Base-by-base conservation (phyloP, 2,329 filamentous ascomycete genomes). In the Eutypa lata region DNA sequence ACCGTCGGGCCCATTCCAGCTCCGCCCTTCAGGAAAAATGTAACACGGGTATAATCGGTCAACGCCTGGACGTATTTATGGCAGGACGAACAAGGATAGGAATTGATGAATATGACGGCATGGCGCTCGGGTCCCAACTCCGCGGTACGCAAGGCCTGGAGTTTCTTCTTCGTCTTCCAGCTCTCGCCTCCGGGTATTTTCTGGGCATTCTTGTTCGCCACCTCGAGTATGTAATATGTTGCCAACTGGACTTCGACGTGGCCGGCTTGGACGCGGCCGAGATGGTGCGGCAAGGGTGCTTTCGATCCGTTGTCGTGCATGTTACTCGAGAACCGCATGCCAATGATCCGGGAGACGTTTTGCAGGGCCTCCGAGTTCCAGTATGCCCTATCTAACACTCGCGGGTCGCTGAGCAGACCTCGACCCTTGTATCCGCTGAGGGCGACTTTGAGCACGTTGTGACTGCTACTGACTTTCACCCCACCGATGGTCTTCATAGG, bases 171-270 rank as follows among this genome's bases (percentile, higher is more conserved):
- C 3, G 55, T 24, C 33, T 42, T 45, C 16, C 58, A 50, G 3
- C 59, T 22, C 2, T 47, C 16, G 7, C 40, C 48, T 3, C 48
- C 51, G 6, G 18, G 4, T 21, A 33, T n/a, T 14, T 49, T 47
- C 11, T 13, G n/a, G 19, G 40, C 38, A 13, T 35, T 1, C 5
- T 28, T n/a, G n/a, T 43, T 21, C 35, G 46, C 42, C 40, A 53
- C 22, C 21, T 51, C 47, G 2, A 57, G 13, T 3, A 51, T 56
- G 48, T 59, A 62, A 57, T 53, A 60, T 0, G 47, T 49, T 2
- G 58, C 58, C 0, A 66, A 50, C 2, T 63, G 40, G 2, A 65
- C 56, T 22, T 66, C 64, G 0, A 64, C 61, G 11, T 67, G 64
- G 4, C 62, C 60, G 0, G 64, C 61, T 33, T 62, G 60, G 0